Base-by-base conservation (phyloP, 2,329 filamentous ascomycete genomes). In the Mycosphaerelloides madeirae region DNA sequence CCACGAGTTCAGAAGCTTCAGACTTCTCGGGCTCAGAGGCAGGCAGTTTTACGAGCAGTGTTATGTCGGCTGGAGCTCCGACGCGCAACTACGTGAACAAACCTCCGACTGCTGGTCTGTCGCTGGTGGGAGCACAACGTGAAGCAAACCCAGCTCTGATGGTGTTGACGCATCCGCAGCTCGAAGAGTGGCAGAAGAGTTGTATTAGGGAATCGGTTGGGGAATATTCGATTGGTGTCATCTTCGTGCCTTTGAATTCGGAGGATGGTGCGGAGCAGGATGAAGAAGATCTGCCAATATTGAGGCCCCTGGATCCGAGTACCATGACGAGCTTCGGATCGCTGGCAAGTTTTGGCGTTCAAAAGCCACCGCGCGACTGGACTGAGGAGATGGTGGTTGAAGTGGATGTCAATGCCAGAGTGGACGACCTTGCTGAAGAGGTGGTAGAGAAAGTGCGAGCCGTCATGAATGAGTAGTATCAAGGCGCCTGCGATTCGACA, bases 211-310 rank as follows among this genome's bases (percentile, higher is more conserved):
- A 20, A 7, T 37, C 29, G 7, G 32, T 48, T 13, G 41, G 37
- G 3, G 46, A 40, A 2, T 48, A 44, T 32, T 31, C 34, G 16
- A 44, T 48, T 18, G 46, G 46, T n/a, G 41, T 35, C 9, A 41
- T 44, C 7, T 41, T 48, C 28, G 46, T 48, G 31, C 46, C 46
- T 6, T 25, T 48, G 36, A 31, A 44, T 15, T 5, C 22, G 9
- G 29, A 32, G 6, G 41, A 31, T n/a, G 18, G 6, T 6, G 36
- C 11, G 12, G 36, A 40, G 15, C 11, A 28, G 3, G 36, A 45
- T 7, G 43, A 46, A 15, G 38, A 46, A n/a, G 41, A 48, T 33
- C 31, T 38, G 29, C 41, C 46, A 16, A 16, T 44, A 2, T 31
- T 48, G 22, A 33, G 31, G 22, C 39, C 34, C 15, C 20, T 48